phyloP scores from a whole-genome alignment of 306 rosid genomes.

The Carpinus fangiana region DNA sequence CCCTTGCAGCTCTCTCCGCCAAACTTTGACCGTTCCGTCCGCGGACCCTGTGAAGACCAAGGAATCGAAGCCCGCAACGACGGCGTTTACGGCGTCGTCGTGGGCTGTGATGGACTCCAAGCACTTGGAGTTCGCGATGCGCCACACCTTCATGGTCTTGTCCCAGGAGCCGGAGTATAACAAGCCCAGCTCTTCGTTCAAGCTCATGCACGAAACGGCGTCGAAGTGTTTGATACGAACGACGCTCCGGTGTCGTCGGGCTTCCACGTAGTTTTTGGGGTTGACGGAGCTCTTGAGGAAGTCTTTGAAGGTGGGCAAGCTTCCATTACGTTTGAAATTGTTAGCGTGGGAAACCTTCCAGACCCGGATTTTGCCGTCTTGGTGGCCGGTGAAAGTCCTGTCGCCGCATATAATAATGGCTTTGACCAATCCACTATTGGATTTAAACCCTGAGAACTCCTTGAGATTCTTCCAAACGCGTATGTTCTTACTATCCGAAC shows the following conservation, averaged over 20 bases:
- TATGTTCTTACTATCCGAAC: slow-evolving; percentile 88
- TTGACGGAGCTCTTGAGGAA: slow-evolving; percentile 65
- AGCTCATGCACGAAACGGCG: slow-evolving; percentile 73
- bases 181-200: slow-evolving; percentile 59
- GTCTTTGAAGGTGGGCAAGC: slow-evolving; percentile 71
- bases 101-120: slow-evolving; percentile 79
- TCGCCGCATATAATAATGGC: slow-evolving; percentile 62
- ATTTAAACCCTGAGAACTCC: slow-evolving; percentile 77
- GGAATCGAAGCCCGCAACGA: slow-evolving; percentile 43
- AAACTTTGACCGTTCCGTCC: slow-evolving; percentile 82
- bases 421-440: slow-evolving; percentile 76
- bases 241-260: slow-evolving; percentile 53
- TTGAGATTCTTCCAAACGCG: slow-evolving; percentile 84
- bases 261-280: slow-evolving; percentile 80
- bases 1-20: slow-evolving; percentile 53
- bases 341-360: slow-evolving; percentile 58
- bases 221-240: slow-evolving; percentile 75
- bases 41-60: slow-evolving; percentile 82
- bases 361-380: slow-evolving; percentile 88
- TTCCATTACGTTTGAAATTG: slow-evolving; percentile 58
- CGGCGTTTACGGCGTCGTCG: slow-evolving; percentile 82
- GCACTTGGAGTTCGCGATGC: slow-evolving; percentile 62
- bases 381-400: slow-evolving; percentile 82
- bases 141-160: slow-evolving; percentile 78
- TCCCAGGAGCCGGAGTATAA: slow-evolving; percentile 90